Base-by-base conservation (phyloP, 805 yeast species). In the Suhomyces sp. region DNA sequence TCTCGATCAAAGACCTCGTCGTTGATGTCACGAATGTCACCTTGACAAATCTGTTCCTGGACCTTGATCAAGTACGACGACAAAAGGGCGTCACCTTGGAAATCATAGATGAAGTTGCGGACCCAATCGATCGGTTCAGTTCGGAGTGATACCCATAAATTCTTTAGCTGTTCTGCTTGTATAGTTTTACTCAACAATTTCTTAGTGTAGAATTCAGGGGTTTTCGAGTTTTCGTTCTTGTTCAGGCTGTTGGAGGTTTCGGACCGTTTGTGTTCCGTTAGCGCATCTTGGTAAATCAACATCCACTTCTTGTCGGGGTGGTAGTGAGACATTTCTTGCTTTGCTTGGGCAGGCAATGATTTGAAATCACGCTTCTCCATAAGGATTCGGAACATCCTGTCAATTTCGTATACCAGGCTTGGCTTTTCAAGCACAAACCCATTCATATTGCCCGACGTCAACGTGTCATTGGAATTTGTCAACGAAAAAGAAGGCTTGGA, bases 51-150 rank as follows among this genome's bases (percentile, higher is more conserved):
- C 49, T 84, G 73, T 46, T 82, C 84, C 51, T 80, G 81, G 43
- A 94, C 60, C 51, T 72, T 71, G 22, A 62, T 60, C 48, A 75
- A 71, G 35, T 82, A 83, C 13, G 84, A 81, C 6, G 89, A 82
- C 48, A 94, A 76, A 0, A 90, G 87, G 7, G 85, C 79, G 53
- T 87, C 90, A 8, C 98, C 98, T 65, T 89, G 96, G 43, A 82
- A 78, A 48, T 78, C 83, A 54, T 66, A 72, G n/a, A 90, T 76
- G 60, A 94, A 94, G 20, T 75, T 77, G 46, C 81, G 77, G 0
- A 89, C 94, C 97, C 98, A 93, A 51, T 71, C 77, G 17, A 75
- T 72, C 21, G 92, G 91, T 64, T 93, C 98, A 0, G 98, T 90
- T 57, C 98, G 82, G 43, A 93, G 75, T 45, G 96, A 89, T 5